Evolutionary conservation across 805 yeast genomes (phyloP), one percentile per base, ranked within the genome.

Genomic region (Blastobotrys muscicola): DNA sequence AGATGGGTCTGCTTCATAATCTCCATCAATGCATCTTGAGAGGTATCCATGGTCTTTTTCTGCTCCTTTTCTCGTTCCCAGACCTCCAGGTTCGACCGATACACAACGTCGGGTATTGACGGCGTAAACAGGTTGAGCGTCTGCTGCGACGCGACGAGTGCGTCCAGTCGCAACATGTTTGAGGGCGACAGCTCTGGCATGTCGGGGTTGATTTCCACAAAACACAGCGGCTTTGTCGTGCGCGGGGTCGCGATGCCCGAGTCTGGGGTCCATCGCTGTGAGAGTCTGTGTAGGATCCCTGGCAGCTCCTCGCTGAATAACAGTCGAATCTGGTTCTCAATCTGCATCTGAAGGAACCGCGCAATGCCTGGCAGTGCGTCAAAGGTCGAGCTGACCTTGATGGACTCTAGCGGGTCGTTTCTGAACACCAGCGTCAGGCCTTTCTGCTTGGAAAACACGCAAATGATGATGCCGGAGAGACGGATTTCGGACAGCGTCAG

Each of bases 391-490:
- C 80, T 76, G 10, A 86, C 94, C 53, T 78, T 79, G 49, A 86
- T 85, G 14, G 80, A 74, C 52, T 85, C 94, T 44, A 86, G 68
- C 0, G 95, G 95, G 61, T 86, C 95, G 61, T 86, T 86, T 53
- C 89, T 74, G 65, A 86, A 86, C 29, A 86, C 95, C 34, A 86
- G 66, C 0, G 95, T 86, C 45, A 86, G 70, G 1, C 95, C 95
- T 56, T 85, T 85, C 3, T 82, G 71, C 54, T 83, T 80, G 26
- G 82, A 76, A 59, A 83, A 86, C 3, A 86, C 95, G 48, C 85
- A 77, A 43, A 86, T 82, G 16, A 89, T 86, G 46, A 87, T 86
- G 1, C 94, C 92, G 45, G 80, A 75, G 42, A 86, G 69, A 52
- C 72, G 71, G 48, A 86, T 80, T 44, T 82, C 80, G 34, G 86